Evolutionary conservation across 2,329 filamentous ascomycete species (phyloP), one percentile per base, ranked within the genome.

Genomic region (Phaeophleospora eucalypticola): DNA sequence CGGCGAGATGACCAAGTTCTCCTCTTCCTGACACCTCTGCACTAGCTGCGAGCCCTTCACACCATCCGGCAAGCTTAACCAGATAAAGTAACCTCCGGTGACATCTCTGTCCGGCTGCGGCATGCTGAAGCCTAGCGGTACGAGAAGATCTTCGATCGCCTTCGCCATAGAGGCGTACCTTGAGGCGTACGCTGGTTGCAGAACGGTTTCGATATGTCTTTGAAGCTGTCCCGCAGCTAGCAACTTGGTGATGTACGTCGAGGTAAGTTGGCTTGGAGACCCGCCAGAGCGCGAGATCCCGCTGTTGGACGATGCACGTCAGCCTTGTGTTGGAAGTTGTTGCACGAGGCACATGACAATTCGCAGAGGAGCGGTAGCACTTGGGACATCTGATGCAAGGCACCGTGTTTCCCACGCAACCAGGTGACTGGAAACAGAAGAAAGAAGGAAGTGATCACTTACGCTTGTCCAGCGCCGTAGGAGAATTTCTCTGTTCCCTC

Each of bases 41-140:
- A 79, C 79, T 24, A 89, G 71, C 6, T 76, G 73, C 24, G 68
- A 69, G 29, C 77, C 81, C 7, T 75, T 71, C 44, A 84, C 68
- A 36, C 62, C 45, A 52, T 65, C 52, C 0, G 83, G 82, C 3
- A 95, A 66, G 1, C 73, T 75, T 19, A 94, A 67, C 89, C 89
- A 95, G 39, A 95, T 72, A 65, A 95, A 95, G 64, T 91, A 95
- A 0, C 89, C 89, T 0, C 89, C 89, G 21, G 83, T 84, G 2
- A 83, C 65, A 3, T 71, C 64, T 27, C 71, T 66, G 45, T 70
- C 64, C 1, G 65, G 58, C 45, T 77, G 67, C 12, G 67, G 65
- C 32, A 73, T 49, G 58, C 66, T 56, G 70, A 86, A 77, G 1
- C 83, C 85, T 0, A 86, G 69, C 1, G 85, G 84, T 0, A 75